Evolutionary conservation across 345 rosid genomes (phyloP), one percentile per base, ranked within the genome.

Genomic region (Carallia brachiata): DNA sequence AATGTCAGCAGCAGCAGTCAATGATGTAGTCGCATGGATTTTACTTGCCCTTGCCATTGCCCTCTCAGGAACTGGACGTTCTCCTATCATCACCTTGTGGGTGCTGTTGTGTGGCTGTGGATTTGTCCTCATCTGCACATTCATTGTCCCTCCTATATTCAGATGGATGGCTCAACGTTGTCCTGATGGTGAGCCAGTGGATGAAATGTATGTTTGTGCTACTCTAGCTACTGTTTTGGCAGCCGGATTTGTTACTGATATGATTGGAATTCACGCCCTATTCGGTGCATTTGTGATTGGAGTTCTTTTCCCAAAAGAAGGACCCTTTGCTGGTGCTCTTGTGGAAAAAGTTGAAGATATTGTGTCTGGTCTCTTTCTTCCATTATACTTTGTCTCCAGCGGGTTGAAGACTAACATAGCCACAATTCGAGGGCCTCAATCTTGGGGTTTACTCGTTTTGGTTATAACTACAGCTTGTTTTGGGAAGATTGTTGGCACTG

Each of bases 211-310:
- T 55, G 84, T 92, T 0, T 92, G 97, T 65, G 80, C 80, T 54
- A 82, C 89, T 15, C 70, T 92, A 52, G 76, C 85, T 12, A 30
- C 78, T 1, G 97, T 87, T 73, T 56, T 92, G 55, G 77, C 86
- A 1, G 91, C 92, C 0, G 87, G 88, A 1, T 87, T 92, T 74
- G 30, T 79, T 7, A 90, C 97, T 1, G 97, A 92, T 66, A 15
- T 69, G 0, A 92, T 92, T 59, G 96, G 96, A 6, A 90, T 90
- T 28, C 94, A 92, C 59, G 90, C 89, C 7, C 82, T 92, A 17
- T 92, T 92, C 31, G 96, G 96, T 4, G 94, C 97, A 6, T 92
- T 92, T 39, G 87, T 90, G 48, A 70, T 90, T 8, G 97, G 96
- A 3, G 77, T 88, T 63, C 72, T 87, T 36, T 68, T 90, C 18